Percentiles rank a stretch among this genome's conserved stretches.
These are phyloP conservation scores for Picea mariana DNA, from an alignment of 83 land plant genomes.

Conservation along the genomic window DNA sequence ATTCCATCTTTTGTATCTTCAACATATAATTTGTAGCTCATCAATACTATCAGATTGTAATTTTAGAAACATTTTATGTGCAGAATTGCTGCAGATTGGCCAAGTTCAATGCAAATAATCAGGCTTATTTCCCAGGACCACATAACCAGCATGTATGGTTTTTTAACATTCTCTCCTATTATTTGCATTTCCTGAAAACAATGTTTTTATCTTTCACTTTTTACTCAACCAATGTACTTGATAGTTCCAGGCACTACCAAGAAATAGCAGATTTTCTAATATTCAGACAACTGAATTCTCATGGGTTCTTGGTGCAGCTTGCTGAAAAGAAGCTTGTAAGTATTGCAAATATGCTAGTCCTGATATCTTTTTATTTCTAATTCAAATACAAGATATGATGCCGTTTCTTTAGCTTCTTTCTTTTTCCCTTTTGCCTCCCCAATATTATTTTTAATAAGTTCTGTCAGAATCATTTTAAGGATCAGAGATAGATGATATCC, in stretches of 20 bases:
- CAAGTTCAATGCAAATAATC: conserved; percentile 87
- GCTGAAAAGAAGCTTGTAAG: conserved; percentile 95
- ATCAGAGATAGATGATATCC: too few relatives aligned
- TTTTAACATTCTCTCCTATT: neutral
- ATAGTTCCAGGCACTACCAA: conserved; percentile 72
- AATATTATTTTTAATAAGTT: too few relatives aligned
- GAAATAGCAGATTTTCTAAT: conserved; percentile 91
- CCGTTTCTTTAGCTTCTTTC: too few relatives aligned
- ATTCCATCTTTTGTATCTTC: too few relatives aligned
- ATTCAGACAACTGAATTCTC: conserved; percentile 74
- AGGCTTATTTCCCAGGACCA: conserved; percentile 92
- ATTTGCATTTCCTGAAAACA: neutral
- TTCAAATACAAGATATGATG: neutral
- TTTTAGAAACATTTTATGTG: conserved; percentile 5
- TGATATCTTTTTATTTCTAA: neutral
- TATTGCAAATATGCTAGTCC: neutral
- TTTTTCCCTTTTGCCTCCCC: too few relatives aligned
- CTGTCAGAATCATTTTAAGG: too few relatives aligned
- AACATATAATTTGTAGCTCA: too few relatives aligned
- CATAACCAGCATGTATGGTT: conserved; percentile 85
- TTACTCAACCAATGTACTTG: neutral
- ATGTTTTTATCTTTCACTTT: conserved; percentile 1
- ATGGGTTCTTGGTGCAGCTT: conserved; percentile 85
- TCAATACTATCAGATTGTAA: too few relatives aligned
- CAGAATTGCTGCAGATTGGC: conserved; percentile 98